A percentile compares a stretch with the other conserved stretches of the same genome.
These are phyloP conservation scores for Hortaea werneckii DNA, from an alignment of 2,329 filamentous ascomycete genomes.

Conservation along the genomic window DNA sequence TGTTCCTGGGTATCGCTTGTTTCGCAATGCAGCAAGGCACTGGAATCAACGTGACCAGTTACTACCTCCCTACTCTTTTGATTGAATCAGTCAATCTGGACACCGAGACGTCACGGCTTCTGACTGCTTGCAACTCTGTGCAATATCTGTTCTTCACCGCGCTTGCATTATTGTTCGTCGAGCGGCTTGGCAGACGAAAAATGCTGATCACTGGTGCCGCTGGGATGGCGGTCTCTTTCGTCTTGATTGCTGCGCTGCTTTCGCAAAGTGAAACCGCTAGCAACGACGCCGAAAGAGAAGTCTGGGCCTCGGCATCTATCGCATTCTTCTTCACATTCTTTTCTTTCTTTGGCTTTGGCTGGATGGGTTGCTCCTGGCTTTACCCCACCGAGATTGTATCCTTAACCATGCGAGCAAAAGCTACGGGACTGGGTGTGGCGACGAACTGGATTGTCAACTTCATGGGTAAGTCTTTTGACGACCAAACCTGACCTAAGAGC, in stretches of 20 bases:
- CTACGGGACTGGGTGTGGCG: neutral
- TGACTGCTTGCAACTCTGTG: neutral
- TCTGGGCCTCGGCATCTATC: constrained; percentile 12
- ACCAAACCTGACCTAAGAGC: too few relatives aligned
- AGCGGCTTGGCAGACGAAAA: neutral
- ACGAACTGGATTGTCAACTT: neutral
- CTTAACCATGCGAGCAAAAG: constrained; percentile 15
- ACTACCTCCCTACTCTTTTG: neutral
- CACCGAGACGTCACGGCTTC: neutral
- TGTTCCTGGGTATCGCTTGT: constrained; percentile 45
- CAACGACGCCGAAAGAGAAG: constrained; percentile 16
- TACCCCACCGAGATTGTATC: constrained; percentile 50
- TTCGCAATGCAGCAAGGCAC: constrained; percentile 53
- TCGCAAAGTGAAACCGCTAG: too few relatives aligned
- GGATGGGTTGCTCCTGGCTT: constrained; percentile 33
- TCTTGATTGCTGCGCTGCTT: too few relatives aligned
- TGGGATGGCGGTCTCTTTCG: too few relatives aligned
- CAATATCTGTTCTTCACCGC: neutral
- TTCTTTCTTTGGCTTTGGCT: constrained; percentile 13
- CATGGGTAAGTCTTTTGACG: too few relatives aligned
- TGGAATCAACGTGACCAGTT: constrained; percentile 22
- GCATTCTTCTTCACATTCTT: constrained; percentile 22
- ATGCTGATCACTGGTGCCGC: too few relatives aligned
- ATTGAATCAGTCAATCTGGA: neutral
- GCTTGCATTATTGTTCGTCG: neutral